Evolutionary conservation across 257 asterid genomes (phyloP), one percentile per base, ranked within the genome.

Genomic region (Eucommia ulmoides): DNA sequence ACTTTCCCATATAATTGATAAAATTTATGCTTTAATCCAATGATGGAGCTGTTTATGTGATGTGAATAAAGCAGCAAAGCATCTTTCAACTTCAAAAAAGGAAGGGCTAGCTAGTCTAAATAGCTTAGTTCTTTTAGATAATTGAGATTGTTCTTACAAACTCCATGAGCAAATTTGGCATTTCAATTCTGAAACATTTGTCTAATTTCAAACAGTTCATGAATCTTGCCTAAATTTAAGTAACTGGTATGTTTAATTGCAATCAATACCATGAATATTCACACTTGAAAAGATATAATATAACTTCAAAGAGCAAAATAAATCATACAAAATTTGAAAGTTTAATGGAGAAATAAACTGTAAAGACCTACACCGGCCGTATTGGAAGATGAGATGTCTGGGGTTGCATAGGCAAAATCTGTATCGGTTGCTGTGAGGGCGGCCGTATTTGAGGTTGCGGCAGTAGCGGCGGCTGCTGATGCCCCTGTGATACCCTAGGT

Each of bases 361-460:
- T 41, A 68, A 48, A 21, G 41, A 73, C 78, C 82, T 64, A 88
- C 97, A 65, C 19, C 58, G 93, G 69, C 44, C 81, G 79, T 22
- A 76, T 54, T 44, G 85, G 49, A 62, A 80, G 79, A 61, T 71
- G 81, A 56, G 88, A 65, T 41, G 24, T 59, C 24, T 61, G 68
- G 52, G 73, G 88, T 59, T 71, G 86, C 74, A 60, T 48, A 58
- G 78, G 35, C 83, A 71, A 53, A 38, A 74, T 66, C 59, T 64
- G 20, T 64, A 74, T 23, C 44, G 59, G 62, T 24, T 46, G 55
- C 67, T 71, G 85, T 33, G 67, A 71, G 69, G 61, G 72, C 33
- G 59, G 59, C 54, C 49, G 63, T 55, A 65, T 46, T 60, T 46
- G 24, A 20, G 35, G 33, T 61, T 55, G 73, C 4, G 68, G 70